Base-by-base conservation (phyloP, 2,329 filamentous ascomycete genomes). In the Cladosporium colombiae region DNA sequence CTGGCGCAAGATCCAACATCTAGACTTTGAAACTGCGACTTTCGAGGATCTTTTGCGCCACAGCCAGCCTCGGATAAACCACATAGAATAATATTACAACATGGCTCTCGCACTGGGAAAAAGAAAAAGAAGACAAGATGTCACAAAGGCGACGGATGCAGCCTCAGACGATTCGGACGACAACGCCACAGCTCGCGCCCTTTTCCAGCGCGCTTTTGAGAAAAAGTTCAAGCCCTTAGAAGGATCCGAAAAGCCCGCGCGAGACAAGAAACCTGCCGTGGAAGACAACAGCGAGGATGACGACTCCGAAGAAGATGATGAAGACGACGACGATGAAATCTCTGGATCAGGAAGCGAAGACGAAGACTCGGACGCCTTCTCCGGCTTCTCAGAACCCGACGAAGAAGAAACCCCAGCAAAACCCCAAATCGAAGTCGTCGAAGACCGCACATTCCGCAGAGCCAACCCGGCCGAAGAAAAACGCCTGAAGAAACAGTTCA, bases 171-270 rank as follows among this genome's bases (percentile, higher is more conserved):
- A 68, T 52, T 68, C 69, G 3, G 71, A 75, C 56, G 71, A 76
- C 31, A 76, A 75, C n/a, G 76, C 80, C 49, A 88, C 66, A 33
- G 84, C 90, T 14, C 88, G 91, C 71, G 91, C 89, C 65, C 85
- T 93, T 66, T 91, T 99, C 74, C 88, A 89, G 66, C 87, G 87
- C 71, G 90, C 94, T 75, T 98, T 98, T 75, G 95, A 97, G 79
- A 87, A 91, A 31, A 89, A 91, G 75, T 98, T 97, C 81, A 86
- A 88, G 75, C 92, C 94, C 10, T 76, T 78, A 3, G 74, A 78
- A 64, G 75, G 68, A 67, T 66, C 23, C 72, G 69, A n/a, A 71
- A 68, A 71, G 56, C 62, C 65, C 2, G 75, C 75, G 21, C 73
- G 77, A 49, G 74, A 74, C 13, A 74, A 77, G 18, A 66, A 72